phyloP scores from a whole-genome alignment of 2,329 filamentous ascomycete genomes.

The Colletotrichum cuscutae region DNA sequence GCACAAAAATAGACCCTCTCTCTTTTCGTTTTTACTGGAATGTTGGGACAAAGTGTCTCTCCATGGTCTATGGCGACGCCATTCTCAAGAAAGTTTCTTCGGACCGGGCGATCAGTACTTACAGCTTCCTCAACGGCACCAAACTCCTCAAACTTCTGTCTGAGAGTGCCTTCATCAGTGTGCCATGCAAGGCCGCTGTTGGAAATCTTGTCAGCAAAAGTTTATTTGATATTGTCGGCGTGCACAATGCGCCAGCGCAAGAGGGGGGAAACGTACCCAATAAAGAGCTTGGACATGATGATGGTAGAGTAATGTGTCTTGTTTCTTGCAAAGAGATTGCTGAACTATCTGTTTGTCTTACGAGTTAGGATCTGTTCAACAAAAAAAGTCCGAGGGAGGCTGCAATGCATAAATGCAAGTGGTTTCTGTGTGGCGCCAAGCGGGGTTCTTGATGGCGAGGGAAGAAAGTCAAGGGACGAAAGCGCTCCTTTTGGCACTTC shows the following conservation, averaged over 20 bases:
- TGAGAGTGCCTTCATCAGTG: constrained; percentile 88
- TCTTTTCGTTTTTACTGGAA: neutral
- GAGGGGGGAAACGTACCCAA: constrained; percentile 73
- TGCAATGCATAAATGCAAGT: constrained; percentile 33
- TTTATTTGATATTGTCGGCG: neutral
- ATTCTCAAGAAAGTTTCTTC: constrained; percentile 28
- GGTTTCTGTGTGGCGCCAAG: constrained; percentile 28
- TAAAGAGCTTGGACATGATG: constrained; percentile 91
- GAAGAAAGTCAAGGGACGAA: constrained; percentile 13
- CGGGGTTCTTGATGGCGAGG: neutral
- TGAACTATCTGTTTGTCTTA: neutral
- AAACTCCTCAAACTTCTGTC: constrained; percentile 92
- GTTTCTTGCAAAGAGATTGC: constrained; percentile 9
- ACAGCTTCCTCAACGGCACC: constrained; percentile 95
- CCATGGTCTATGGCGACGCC: neutral
- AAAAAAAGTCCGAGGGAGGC: constrained; percentile 8
- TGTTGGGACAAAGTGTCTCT: constrained; percentile 16
- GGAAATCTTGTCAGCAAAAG: constrained; percentile 26
- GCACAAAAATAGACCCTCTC: neutral
- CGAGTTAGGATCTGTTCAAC: constrained; percentile 16
- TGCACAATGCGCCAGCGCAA: constrained; percentile 6
- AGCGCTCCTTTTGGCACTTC: constrained; percentile 20
- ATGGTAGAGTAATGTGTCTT: constrained; percentile 37
- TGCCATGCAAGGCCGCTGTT: constrained; percentile 96
- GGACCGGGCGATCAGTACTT: constrained; percentile 56